Conservation (phyloP, 1,139 yeast species). For the Candida tunisiensis region DNA sequence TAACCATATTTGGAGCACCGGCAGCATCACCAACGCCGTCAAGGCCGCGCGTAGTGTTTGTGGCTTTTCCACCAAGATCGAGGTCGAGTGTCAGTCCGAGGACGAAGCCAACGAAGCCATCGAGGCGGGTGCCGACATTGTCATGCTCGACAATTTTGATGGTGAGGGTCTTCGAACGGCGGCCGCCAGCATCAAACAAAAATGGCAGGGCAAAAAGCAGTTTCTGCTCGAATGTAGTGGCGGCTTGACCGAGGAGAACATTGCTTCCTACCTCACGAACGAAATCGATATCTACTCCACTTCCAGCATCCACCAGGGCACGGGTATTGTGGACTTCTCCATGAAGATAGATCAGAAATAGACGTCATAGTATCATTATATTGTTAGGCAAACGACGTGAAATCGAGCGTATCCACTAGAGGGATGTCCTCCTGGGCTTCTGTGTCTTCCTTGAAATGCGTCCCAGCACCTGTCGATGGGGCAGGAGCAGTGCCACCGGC, state of each 20-base stretch:
- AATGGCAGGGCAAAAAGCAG: conserved; percentile 34
- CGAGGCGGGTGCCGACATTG: conserved; percentile 87
- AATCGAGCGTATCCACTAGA: conserved; percentile 2
- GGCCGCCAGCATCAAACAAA: conserved; percentile 42
- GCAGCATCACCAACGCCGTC: conserved; percentile 79
- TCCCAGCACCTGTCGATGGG: too few relatives aligned
- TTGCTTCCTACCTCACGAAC: conserved; percentile 48
- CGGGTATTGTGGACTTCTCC: conserved; percentile 65
- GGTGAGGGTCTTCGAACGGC: conserved; percentile 51
- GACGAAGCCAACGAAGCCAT: conserved; percentile 85
- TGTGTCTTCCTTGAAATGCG: not conserved
- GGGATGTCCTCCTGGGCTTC: not conserved
- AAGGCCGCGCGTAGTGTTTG: conserved; percentile 58
- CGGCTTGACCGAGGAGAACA: conserved; percentile 60
- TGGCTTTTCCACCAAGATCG: conserved; percentile 83
- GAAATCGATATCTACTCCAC: conserved; percentile 86
- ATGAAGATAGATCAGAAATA: conserved; percentile 42
- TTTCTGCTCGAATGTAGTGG: conserved; percentile 77
- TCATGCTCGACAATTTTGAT: conserved; percentile 82
- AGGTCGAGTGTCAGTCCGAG: conserved; percentile 78
- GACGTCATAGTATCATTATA: not conserved
- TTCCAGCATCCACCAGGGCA: conserved; percentile 86
- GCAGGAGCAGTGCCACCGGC: conserved; percentile 5
- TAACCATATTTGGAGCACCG: conserved; percentile 84
- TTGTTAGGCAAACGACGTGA: conserved; percentile 2